These are phyloP conservation scores for Athelia psychrophila DNA, from an alignment of 1,284 basidiomycete genomes.

Conservation along the genomic window DNA sequence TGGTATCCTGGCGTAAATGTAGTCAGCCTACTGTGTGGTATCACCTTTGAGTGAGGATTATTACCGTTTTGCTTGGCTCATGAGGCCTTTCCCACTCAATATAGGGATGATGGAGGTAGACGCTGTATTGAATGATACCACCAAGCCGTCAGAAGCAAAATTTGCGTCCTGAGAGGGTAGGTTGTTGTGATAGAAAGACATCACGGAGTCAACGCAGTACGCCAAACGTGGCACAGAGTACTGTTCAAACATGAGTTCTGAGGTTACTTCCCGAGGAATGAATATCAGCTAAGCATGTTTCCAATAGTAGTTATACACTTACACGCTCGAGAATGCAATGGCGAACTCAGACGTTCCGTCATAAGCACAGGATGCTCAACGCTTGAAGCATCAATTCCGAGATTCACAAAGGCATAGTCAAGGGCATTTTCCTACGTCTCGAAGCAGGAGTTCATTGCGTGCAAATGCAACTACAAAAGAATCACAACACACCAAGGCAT, in stretches of 20 bases:
- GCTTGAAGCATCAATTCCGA: slow-evolving; percentile 80
- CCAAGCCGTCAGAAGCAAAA: slow-evolving; percentile 69
- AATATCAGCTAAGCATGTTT: slow-evolving; percentile 4
- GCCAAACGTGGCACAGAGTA: slow-evolving; percentile 87
- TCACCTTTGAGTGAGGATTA: slow-evolving; percentile 12
- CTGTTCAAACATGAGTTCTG: slow-evolving; percentile 95
- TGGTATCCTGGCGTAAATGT: slow-evolving; percentile 63
- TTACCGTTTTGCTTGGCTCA: slow-evolving; percentile 84
- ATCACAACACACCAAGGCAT: slow-evolving; percentile 73
- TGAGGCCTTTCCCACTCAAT: slow-evolving; percentile 72
- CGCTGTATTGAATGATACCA: slow-evolving; percentile 82
- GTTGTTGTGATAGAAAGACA: slow-evolving; percentile 87
- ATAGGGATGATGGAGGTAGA: slow-evolving; percentile 89
- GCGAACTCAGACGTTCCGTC: slow-evolving; percentile 91
- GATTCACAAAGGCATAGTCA: slow-evolving; percentile 87
- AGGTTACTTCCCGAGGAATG: slow-evolving; percentile 64
- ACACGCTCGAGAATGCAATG: slow-evolving; percentile 86
- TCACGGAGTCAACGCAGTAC: slow-evolving; percentile 90
- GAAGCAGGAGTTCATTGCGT: slow-evolving; percentile 15
- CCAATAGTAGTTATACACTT: slow-evolving; percentile 28
- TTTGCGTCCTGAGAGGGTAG: slow-evolving; percentile 29
- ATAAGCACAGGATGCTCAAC: slow-evolving; percentile 92
- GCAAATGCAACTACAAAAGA: not conserved
- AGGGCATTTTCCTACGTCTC: slow-evolving; percentile 85
- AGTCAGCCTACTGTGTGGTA: not conserved